Base-by-base conservation (phyloP, 495 filamentous ascomycete species). In the Podospora pseudopauciseta region DNA sequence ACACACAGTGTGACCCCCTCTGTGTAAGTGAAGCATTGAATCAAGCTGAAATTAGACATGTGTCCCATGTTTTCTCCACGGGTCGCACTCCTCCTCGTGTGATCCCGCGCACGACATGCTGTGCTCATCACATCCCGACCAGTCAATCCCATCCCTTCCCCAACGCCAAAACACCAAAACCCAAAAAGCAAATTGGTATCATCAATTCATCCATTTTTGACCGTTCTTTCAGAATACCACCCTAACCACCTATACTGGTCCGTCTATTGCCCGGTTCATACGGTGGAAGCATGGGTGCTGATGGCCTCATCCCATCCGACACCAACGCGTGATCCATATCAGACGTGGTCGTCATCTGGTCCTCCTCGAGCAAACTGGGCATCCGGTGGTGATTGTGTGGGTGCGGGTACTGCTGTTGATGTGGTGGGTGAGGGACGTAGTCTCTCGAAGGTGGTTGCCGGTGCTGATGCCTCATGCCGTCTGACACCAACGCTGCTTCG, bases 141-240 rank as follows among this genome's bases (percentile, higher is more conserved):
- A 66, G 77, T 79, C 64, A 80, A 66, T 23, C 76, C 70, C 75
- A 79, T 74, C 44, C 56, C 54, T 56, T 81, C 77, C 57, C 79
- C 79, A 18, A 68, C 71, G 9, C 39, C 39, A 11, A 11, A 49
- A 49, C 39, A 16, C 39, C 39, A 18, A 49, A 49, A 49, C 39
- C 39, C 9, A 13, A 11, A 49, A 49, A 49, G 13, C 39, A 49
- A 49, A 49, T 49, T 49, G 39, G 39, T 49, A 49, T 49, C 39
- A 49, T 49, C 2, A 49, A 49, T 49, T 49, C 39, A 11, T 49
- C 39, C 39, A 5, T 13, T 49, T 49, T 49, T 2, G 9, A 49
- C 23, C 23, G 3, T 49, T 49, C 2, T 16, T 6, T 58, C 5
- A 56, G 18, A 19, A 20, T n/a, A 19, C n/a, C n/a, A 5, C 23